Base-by-base conservation (phyloP, 2,329 filamentous ascomycete genomes). In the Macrophomina phaseolina region DNA sequence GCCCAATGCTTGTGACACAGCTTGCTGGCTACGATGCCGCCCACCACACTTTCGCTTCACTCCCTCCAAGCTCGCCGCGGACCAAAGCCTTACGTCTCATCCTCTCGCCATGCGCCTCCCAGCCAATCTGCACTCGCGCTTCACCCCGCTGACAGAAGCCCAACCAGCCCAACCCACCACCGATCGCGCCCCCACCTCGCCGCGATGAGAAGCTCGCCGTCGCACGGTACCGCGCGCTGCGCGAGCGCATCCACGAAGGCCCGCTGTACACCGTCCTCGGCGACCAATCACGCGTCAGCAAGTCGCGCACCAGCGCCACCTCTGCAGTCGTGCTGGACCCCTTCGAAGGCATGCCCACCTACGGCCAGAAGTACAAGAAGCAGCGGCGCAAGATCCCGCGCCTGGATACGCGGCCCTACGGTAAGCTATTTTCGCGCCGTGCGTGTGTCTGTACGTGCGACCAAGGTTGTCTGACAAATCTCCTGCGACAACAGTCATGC, bases 311-410 rank as follows among this genome's bases (percentile, higher is more conserved):
- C 72, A n/a, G 73, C 12, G 75, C 75, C 52, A 72, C 72, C 7
- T 72, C 73, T 12, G 58, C 58, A 30, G 58, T 62, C 58, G 71
- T 78, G 0, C 86, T 88, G 72, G 86, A 90, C 73, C 85, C 87
- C 1, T 90, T 90, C 71, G 81, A 84, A 51, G 85, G 86, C 65
- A 88, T 88, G 76, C 85, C 85, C 46, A 87, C 86, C 0, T 90
- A 87, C 73, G 83, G 84, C 16, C 81, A 85, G 64, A 85, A 83
- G 71, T 89, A 88, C 74, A 78, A 83, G 65, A 86, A 85, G 69
- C 85, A 86, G 71, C 82, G 83, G 70, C 79, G 85, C 67, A 82
- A 79, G 23, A 72, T 89, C 9, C 87, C 87, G 0, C 83, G 83
- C 68, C 76, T 89, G 23, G 80, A 81, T 56, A 83, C 81, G 28